Evolutionary conservation across 345 rosid genomes (phyloP), one percentile per base, ranked within the genome.

Genomic region (Erucastrum elatum): DNA sequence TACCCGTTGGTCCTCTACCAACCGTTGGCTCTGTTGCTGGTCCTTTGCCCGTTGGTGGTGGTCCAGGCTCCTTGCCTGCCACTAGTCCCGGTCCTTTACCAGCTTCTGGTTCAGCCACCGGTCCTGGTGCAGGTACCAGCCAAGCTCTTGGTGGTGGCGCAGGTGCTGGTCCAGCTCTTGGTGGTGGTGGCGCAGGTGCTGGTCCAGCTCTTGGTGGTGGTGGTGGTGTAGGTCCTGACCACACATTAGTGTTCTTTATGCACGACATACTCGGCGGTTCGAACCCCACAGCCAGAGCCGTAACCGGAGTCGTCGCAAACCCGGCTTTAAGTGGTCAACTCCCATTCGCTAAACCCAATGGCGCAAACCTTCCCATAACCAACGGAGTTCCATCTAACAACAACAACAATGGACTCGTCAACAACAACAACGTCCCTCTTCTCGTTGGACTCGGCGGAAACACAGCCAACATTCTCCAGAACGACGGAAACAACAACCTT

Each of bases 351-450:
- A 91, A 92, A 76, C 94, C 97, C 0, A 91, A 88, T 3, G 97
- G 97, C 0, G 93, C 97, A 0, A 88, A 87, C 80, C 88, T 92
- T 66, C 91, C 98, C 0, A 46, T 92, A 35, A 80, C 51, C 83
- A 92, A 73, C 29, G 97, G 95, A 2, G 82, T 92, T 13, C 85
- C 92, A 27, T 82, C 82, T 5, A 80, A 87, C 81, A 88, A 72
- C 84, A 88, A 89, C 82, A 91, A 90, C 75, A 87, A 79, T 0
- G 95, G 96, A 2, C 66, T 87, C 2, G 26, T 88, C 60, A 92
- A 88, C 89, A 94, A 92, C 87, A 90, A 94, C 82, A 94, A 92
- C 33, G 79, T 92, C 25, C 98, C 97, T 8, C 83, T 94, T 76
- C 95, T 91, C 7, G 86, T 89, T 3, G 95, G 98, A 68, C 90